Conservation (phyloP, 2,329 filamentous ascomycete genomes). For the Didymella sp. region DNA sequence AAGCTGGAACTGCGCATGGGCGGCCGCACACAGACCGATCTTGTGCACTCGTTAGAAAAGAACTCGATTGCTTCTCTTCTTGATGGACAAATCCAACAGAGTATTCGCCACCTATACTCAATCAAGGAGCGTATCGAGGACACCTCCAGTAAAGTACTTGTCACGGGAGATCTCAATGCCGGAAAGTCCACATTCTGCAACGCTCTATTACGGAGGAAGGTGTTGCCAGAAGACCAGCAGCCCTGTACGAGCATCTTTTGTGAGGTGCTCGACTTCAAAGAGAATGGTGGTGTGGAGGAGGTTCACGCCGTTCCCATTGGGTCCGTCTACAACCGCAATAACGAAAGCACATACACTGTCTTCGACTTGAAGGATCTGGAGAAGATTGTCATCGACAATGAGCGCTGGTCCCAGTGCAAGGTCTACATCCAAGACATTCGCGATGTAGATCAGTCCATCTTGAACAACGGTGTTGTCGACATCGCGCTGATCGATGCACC, state of each 20-base stretch:
- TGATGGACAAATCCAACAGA: conserved; percentile 93
- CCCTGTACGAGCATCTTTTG: conserved; percentile 99
- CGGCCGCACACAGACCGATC: conserved; percentile 80
- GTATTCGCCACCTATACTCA: conserved; percentile 85
- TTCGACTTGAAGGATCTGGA: conserved; percentile 81
- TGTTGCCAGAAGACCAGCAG: conserved; percentile 95
- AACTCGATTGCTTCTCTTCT: conserved; percentile 86
- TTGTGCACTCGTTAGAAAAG: conserved; percentile 95
- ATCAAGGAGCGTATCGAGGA: conserved; percentile 95
- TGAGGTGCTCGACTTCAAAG: conserved; percentile 89
- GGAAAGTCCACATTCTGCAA: conserved; percentile 99
- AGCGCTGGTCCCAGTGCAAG: conserved; percentile 92
- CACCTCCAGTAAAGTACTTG: conserved; percentile 93
- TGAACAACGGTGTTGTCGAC: conserved; percentile 97
- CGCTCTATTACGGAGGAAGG: conserved; percentile 88
- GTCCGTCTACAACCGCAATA: conserved; percentile 79
- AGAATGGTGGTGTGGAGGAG: conserved; percentile 91
- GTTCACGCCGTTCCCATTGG: conserved; percentile 93
- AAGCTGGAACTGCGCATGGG: conserved; percentile 95
- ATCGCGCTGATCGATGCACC: conserved; percentile 97
- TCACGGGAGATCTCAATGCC: conserved; percentile 95
- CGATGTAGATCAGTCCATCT: conserved; percentile 86
- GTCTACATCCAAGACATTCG: conserved; percentile 93
- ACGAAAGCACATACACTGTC: conserved; percentile 93
- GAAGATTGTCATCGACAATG: conserved; percentile 86